These are phyloP conservation scores for Aureoboletus auriporus DNA, from an alignment of 768 basidiomycete genomes.

Conservation along the genomic window DNA sequence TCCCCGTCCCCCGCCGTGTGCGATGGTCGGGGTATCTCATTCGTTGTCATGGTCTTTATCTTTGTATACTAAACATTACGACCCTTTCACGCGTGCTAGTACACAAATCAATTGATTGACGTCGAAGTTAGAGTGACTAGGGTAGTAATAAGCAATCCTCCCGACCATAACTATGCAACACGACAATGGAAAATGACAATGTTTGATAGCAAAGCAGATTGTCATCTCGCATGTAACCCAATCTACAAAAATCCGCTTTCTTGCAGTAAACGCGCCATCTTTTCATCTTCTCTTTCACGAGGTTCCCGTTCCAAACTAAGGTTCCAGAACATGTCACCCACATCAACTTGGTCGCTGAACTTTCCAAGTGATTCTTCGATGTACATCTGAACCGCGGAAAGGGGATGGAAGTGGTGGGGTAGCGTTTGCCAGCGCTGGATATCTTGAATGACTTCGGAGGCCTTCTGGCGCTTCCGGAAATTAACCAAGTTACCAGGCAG, in stretches of 20 bases:
- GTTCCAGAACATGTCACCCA: conserved; percentile 79
- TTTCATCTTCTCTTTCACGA: conserved; percentile 92
- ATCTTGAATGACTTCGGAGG: conserved; percentile 94
- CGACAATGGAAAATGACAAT: conserved; percentile 1
- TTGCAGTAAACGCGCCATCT: conserved; percentile 87
- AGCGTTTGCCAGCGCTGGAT: conserved; percentile 95
- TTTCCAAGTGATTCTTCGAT: conserved; percentile 76
- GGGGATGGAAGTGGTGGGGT: conserved; percentile 78
- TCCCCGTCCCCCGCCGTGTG: not conserved
- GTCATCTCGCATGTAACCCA: not conserved
- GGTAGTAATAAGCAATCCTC: conserved; percentile 13
- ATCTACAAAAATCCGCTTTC: conserved; percentile 80
- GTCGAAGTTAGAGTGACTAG: not conserved
- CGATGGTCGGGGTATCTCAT: no score
- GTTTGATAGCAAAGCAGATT: conserved; percentile 4
- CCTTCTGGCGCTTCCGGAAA: conserved; percentile 92
- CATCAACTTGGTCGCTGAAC: conserved; percentile 62
- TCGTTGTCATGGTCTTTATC: not conserved
- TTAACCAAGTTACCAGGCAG: conserved; percentile 80
- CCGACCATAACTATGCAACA: conserved; percentile 21
- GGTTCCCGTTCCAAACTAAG: conserved; percentile 87
- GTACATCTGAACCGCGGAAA: conserved; percentile 65
- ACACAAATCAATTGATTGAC: not conserved
- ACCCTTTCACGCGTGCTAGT: not conserved
- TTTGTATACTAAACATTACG: not conserved